Conservation (phyloP, 345 rosid genomes). For the Adansonia digitata region DNA sequence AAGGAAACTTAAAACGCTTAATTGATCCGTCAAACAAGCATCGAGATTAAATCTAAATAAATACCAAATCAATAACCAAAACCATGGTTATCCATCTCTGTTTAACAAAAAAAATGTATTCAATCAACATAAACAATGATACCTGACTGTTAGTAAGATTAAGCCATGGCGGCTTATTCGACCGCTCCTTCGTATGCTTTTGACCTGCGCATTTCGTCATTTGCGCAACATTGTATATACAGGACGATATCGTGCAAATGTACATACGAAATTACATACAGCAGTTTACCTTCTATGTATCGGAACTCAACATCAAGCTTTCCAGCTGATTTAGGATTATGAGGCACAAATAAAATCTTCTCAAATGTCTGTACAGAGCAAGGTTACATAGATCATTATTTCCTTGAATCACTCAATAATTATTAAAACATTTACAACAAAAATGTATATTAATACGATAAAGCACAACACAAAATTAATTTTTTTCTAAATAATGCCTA, state of each 20-base stretch:
- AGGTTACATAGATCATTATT: not conserved
- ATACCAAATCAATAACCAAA: not conserved
- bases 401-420: not conserved
- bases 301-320: slow-evolving; percentile 65
- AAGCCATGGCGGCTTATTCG: slow-evolving; percentile 84
- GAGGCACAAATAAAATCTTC: slow-evolving; percentile 58
- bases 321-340: slow-evolving; percentile 56
- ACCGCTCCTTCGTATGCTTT: slow-evolving; percentile 71
- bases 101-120: slow-evolving; percentile 2
- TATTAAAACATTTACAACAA: not conserved
- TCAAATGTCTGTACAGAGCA: slow-evolving; percentile 45
- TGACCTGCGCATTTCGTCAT: slow-evolving; percentile 41
- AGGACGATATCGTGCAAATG: not conserved
- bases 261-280: not conserved
- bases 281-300: slow-evolving; percentile 52
- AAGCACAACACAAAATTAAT: not conserved
- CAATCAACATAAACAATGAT: not conserved
- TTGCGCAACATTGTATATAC: not conserved
- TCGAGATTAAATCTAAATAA: not conserved
- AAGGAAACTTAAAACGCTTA: not conserved
- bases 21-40: not conserved
- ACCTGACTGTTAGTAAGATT: slow-evolving; percentile 78
- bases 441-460: not conserved
- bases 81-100: not conserved
- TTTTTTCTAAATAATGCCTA: not conserved